Evolutionary conservation across 768 basidiomycete genomes (phyloP).

Genomic region (Agrocybe pediades): DNA sequence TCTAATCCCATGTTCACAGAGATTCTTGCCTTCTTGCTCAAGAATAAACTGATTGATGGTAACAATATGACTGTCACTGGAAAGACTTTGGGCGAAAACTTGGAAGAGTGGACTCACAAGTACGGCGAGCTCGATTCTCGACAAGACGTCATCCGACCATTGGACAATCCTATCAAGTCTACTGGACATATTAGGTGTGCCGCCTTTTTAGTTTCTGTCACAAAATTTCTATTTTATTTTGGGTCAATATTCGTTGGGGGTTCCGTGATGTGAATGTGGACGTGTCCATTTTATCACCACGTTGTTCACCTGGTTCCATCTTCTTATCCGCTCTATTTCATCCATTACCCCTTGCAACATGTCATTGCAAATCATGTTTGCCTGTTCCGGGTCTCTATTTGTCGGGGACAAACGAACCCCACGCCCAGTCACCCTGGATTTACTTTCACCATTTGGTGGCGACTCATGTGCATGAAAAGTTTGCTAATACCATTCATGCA

Average conservation of each 20-base stretch:
- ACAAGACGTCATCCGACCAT: conserved; percentile 88
- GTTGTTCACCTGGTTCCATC: not conserved
- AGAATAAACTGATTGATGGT: conserved; percentile 88
- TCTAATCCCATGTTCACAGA: conserved; percentile 43
- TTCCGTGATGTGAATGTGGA: not conserved
- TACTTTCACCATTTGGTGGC: not conserved
- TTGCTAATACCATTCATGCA: conserved; percentile 28
- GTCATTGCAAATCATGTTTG: not conserved
- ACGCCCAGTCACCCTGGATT: not conserved
- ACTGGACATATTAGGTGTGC: conserved; percentile 87
- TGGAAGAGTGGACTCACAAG: conserved; percentile 84
- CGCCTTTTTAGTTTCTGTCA: conserved; percentile 2
- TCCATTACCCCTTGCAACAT: not conserved
- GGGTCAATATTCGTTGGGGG: not conserved
- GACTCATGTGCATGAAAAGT: not conserved
- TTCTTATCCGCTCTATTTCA: not conserved
- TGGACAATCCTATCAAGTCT: conserved; percentile 84
- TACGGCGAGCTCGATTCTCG: conserved; percentile 72
- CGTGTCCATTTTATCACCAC: not conserved
- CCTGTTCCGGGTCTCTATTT: not conserved
- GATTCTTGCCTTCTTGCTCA: conserved; percentile 82
- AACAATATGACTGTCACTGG: conserved; percentile 92
- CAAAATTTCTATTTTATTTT: conserved; percentile 2
- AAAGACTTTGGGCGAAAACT: conserved; percentile 86
- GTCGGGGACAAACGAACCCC: not conserved